A percentile compares a stretch with the other conserved stretches of the same genome.
Evolutionary conservation across 352 stramenopile genomes (phyloP).

Genomic region (Phytophthora macrochlamydospora): DNA sequence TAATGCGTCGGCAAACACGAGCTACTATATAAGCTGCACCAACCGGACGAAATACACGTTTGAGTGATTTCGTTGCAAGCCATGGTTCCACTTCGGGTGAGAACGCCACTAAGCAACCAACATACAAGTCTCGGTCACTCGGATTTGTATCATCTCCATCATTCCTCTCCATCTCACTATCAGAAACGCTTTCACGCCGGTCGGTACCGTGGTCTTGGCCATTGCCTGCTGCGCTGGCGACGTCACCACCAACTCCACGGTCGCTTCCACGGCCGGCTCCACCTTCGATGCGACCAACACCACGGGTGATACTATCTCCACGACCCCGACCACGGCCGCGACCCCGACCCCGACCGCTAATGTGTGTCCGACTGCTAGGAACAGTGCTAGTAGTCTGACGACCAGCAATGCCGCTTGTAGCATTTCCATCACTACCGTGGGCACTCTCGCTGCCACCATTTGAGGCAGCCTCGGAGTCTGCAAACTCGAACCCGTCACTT

Average conservation of each 20-base stretch:
- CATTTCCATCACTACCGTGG: too few species aligned
- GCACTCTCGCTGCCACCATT: too few species aligned
- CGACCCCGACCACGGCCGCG: too few species aligned
- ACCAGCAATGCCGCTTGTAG: too few species aligned
- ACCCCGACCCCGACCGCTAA: background rate
- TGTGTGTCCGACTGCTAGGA: too few species aligned
- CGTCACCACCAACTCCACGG: background rate
- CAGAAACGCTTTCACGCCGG: background rate
- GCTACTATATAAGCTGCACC: constrained; percentile 3
- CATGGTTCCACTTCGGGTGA: constrained; percentile 8
- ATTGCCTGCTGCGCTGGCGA: background rate
- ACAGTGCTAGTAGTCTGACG: too few species aligned
- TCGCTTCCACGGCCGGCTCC: background rate
- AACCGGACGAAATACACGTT: too few species aligned
- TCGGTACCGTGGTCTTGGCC: background rate
- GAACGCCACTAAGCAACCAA: constrained; percentile 10
- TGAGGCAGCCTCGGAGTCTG: too few species aligned
- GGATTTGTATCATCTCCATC: too few species aligned
- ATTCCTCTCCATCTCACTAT: background rate
- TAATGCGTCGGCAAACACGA: background rate
- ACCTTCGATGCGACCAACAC: background rate
- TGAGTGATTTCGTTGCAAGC: background rate
- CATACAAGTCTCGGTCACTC: too few species aligned
- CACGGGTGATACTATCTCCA: background rate
- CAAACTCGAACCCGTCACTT: too few species aligned